phyloP scores from a whole-genome alignment of 2,329 filamentous ascomycete genomes.

The Metarhizium rileyi region DNA sequence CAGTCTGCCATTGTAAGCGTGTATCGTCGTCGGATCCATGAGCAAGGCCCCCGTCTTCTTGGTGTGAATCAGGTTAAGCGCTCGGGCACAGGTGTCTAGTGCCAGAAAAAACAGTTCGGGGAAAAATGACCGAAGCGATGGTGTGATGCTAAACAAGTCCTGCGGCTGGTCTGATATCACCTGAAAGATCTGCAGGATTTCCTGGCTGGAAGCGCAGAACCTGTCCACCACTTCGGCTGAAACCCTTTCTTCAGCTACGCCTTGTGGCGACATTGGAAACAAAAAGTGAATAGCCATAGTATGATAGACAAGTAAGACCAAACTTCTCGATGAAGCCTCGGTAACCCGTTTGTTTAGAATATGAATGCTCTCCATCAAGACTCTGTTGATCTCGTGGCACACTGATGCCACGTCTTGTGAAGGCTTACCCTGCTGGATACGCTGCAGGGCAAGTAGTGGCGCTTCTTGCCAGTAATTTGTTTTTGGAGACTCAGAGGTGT shows the following conservation, averaged over 20 bases:
- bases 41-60: constrained; percentile 11
- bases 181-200: constrained; percentile 18
- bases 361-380: constrained; percentile 17
- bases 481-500: constrained; percentile 8
- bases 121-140: constrained; percentile 16
- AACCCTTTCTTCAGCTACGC: constrained; percentile 12
- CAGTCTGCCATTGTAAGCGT: constrained; percentile 16
- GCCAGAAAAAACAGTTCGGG: constrained; percentile 20
- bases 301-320: constrained; percentile 23
- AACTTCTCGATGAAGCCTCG: constrained; percentile 14
- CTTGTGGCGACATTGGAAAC: constrained; percentile 15
- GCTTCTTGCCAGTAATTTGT: constrained; percentile 15
- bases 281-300: constrained; percentile 24
- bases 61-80: constrained; percentile 15
- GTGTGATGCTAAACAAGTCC: constrained; percentile 11
- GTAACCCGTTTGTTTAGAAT: constrained; percentile 14
- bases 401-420: constrained; percentile 12
- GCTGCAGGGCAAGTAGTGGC: constrained; percentile 12
- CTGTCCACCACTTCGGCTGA: constrained; percentile 17
- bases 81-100: constrained; percentile 22
- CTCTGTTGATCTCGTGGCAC: constrained; percentile 19
- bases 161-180: constrained; percentile 12
- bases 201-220: constrained; percentile 19
- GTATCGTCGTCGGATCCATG: constrained; percentile 12
- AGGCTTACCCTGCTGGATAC: constrained; percentile 13